Evolutionary conservation across 345 rosid species (phyloP), one percentile per base, ranked within the genome.

Genomic region (Populus alba): DNA sequence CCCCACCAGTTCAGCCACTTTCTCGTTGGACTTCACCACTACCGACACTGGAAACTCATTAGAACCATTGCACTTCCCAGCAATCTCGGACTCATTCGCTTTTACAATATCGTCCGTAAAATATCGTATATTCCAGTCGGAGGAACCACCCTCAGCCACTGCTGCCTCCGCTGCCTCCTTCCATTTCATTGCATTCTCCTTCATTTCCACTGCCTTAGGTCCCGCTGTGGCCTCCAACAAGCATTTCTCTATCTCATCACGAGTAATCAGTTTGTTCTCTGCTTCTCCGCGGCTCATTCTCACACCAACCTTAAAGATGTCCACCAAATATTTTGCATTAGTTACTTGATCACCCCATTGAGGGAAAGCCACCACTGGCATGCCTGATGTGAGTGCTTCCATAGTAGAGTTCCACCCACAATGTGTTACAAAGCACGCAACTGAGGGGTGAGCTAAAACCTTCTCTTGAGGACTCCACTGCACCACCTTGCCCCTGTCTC

Each of bases 301-400:
- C 47, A 91, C 82, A 7, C 98, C 95, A 1, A 84, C 85, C 81
- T 88, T 88, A 67, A 87, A 89, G 51, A 87, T 92, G 2, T 95
- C 93, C 2, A 82, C 87, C 81, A 91, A 79, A 80, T 89, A 95
- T 68, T 86, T 85, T 1, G 98, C 93, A 66, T 95, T 77, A 0
- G 97, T 91, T 27, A 90, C 95, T 77, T 93, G 98, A 83, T 95
- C 98, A 4, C 97, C 94, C 97, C 95, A 95, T 33, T 88, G 97
- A 5, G 97, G 97, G 53, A 86, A 92, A 15, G 91, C 89, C 33
- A 95, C 78, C 45, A 94, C 85, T 0, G 97, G 95, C 78, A 89
- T 76, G 4, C 97, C 98, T 0, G 84, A 81, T 2, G 95, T 75
- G n/a, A 95, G 70, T 17, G 98, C 85, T 79, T 95, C 98, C 87